Evolutionary conservation across 495 filamentous ascomycete species (phyloP), one percentile per base, ranked within the genome.

Genomic region (Penicillium paxilli): DNA sequence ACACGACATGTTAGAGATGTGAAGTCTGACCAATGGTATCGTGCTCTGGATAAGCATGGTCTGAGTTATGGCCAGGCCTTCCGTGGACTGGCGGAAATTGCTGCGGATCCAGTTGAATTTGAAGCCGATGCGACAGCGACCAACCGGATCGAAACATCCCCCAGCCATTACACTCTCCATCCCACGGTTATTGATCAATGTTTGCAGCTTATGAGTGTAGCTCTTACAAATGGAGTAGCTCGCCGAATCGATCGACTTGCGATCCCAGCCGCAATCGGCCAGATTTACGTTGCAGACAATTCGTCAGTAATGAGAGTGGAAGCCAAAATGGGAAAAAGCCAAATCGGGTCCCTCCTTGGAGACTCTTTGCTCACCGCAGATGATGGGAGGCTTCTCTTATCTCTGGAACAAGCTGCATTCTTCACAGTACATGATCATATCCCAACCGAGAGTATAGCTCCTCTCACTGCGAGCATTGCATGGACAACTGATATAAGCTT

Each of bases 131-230:
- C 54, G n/a, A n/a, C n/a, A n/a, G n/a, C n/a, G n/a, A n/a, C n/a
- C n/a, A n/a, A n/a, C n/a, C n/a, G n/a, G n/a, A n/a, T n/a, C n/a
- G n/a, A n/a, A n/a, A n/a, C n/a, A n/a, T n/a, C n/a, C n/a, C n/a
- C n/a, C 4, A 37, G 28, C 20, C 2, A 14, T 5, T 38, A 56
- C 11, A 28, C 30, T 5, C 22, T 56, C 3, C 40, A 56, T 47
- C 54, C 54, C 0, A 51, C 32, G 7, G 16, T 32, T 0, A 56
- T 56, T 19, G 54, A 56, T 32, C 47, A 56, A 30, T 26, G 20
- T 8, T 22, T 56, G 22, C 54, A 56, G 20, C 42, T 56, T 7
- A 17, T 56, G 1, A 25, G 40, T 7, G 47, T 51, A 5, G 54
- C 54, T 28, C 10, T 40, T 14, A 7, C 7, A 10, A 32, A 44